These are phyloP conservation scores for Sporothrix brunneoviolacea DNA, from an alignment of 2,329 filamentous ascomycete genomes.

Conservation along the genomic window DNA sequence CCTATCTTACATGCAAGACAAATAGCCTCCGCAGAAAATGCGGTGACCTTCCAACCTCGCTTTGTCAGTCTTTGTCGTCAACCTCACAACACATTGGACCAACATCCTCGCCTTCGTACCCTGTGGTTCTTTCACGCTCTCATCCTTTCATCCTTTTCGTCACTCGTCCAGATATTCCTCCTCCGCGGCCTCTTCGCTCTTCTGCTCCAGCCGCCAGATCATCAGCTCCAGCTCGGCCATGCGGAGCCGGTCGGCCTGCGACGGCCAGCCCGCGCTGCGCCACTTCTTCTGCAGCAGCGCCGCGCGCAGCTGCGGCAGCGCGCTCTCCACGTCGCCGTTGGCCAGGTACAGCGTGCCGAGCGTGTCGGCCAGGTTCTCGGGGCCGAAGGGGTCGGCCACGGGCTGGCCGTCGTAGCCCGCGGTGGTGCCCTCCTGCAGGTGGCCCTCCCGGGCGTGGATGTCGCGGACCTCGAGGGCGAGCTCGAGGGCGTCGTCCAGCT, in stretches of 20 bases:
- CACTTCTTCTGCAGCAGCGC: constrained; percentile 4
- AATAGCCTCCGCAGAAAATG: no score
- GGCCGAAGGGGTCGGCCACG: constrained; percentile 15
- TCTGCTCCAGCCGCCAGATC: background rate
- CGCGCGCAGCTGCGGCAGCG: constrained; percentile 12
- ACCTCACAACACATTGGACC: no score
- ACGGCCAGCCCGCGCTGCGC: constrained; percentile 4
- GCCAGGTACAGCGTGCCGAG: constrained; percentile 2
- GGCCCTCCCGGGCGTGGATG: background rate
- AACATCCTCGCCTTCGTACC: no score
- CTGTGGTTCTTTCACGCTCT: no score
- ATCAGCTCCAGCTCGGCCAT: background rate
- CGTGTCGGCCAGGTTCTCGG: background rate
- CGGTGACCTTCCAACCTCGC: no score
- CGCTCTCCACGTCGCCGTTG: background rate
- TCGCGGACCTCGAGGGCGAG: background rate
- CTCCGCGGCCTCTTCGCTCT: background rate
- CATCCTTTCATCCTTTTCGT: no score
- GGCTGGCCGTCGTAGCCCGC: background rate
- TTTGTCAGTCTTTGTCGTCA: no score
- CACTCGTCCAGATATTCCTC: no score
- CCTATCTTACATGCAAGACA: no score
- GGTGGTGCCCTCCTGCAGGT: background rate
- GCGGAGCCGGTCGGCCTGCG: background rate
- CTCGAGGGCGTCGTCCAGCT: constrained; percentile 20